Percentiles rank a stretch among this genome's conserved stretches.
These are phyloP conservation scores for Wallemia mellicola DNA, from an alignment of 1,284 basidiomycete species.

Conservation along the genomic window DNA sequence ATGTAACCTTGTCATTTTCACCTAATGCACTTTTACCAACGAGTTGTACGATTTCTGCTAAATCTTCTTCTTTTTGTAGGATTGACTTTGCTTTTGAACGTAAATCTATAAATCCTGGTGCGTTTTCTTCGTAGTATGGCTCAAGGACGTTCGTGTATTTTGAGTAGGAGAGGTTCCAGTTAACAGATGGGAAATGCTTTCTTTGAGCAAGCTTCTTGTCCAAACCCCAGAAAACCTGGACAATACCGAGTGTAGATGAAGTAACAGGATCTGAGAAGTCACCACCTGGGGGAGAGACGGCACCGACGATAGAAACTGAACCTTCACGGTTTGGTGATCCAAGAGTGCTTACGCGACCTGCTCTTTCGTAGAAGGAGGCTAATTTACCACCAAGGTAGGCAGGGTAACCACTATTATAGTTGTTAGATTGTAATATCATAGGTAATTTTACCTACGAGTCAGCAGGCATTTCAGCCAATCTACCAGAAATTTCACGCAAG, in stretches of 20 bases:
- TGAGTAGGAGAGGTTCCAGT: conserved; percentile 96
- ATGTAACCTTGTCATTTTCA: conserved; percentile 91
- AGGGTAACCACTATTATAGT: conserved; percentile 36
- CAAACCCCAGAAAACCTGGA: conserved; percentile 93
- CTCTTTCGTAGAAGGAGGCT: conserved; percentile 93
- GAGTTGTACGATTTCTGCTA: conserved; percentile 95
- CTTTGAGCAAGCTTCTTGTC: conserved; percentile 91
- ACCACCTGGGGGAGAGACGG: conserved; percentile 92
- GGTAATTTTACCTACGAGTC: conserved; percentile 28
- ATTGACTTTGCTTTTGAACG: conserved; percentile 84
- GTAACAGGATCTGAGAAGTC: conserved; percentile 99
- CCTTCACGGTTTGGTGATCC: conserved; percentile 69
- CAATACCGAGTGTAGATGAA: conserved; percentile 84
- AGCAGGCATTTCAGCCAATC: conserved; percentile 97
- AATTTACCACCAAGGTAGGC: conserved; percentile 90
- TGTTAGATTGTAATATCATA: not conserved
- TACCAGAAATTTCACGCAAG: conserved; percentile 94
- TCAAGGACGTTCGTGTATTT: conserved; percentile 93
- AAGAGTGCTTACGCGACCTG: conserved; percentile 81
- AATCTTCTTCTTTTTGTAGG: conserved; percentile 89
- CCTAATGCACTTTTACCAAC: conserved; percentile 95
- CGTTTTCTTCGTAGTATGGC: conserved; percentile 58
- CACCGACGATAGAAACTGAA: conserved; percentile 93
- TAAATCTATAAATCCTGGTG: conserved; percentile 68
- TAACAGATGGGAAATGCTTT: conserved; percentile 95